phyloP scores from a whole-genome alignment of 345 rosid genomes.

The Jatropha curcas region DNA sequence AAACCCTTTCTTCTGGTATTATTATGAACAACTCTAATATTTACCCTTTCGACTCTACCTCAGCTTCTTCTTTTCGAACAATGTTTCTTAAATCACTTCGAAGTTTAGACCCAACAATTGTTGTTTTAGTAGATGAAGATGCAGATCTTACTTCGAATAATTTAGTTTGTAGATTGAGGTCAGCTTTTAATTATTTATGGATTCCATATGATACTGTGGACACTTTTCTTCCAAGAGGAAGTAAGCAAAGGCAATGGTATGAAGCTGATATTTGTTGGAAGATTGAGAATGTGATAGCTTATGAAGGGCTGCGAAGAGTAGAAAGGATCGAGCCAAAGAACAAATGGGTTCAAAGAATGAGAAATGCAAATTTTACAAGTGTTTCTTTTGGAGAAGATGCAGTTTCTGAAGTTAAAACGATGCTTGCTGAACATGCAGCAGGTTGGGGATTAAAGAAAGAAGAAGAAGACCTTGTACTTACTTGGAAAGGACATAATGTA shows the following conservation, averaged over 20 bases:
- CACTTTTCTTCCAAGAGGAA: constrained; percentile 65
- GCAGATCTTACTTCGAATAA: constrained; percentile 69
- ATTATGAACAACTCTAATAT: constrained; percentile 15
- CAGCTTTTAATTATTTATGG: constrained; percentile 82
- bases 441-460: constrained; percentile 95
- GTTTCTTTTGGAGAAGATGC: constrained; percentile 56
- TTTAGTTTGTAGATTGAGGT: constrained; percentile 56
- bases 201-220: constrained; percentile 86
- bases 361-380: constrained; percentile 53
- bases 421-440: constrained; percentile 88
- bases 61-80: constrained; percentile 38
- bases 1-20: constrained; percentile 32
- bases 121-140: constrained; percentile 77
- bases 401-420: constrained; percentile 56
- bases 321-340: constrained; percentile 73
- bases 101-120: constrained; percentile 63
- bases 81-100: constrained; percentile 62
- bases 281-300: constrained; percentile 78
- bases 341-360: constrained; percentile 79
- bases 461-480: constrained; percentile 75
- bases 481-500: constrained; percentile 96
- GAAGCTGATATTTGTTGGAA: constrained; percentile 78
- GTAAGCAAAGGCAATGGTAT: constrained; percentile 79
- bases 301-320: constrained; percentile 71
- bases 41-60: constrained; percentile 29